phyloP scores from a whole-genome alignment of 352 stramenopile genomes.

The Phytophthora citrophthora region DNA sequence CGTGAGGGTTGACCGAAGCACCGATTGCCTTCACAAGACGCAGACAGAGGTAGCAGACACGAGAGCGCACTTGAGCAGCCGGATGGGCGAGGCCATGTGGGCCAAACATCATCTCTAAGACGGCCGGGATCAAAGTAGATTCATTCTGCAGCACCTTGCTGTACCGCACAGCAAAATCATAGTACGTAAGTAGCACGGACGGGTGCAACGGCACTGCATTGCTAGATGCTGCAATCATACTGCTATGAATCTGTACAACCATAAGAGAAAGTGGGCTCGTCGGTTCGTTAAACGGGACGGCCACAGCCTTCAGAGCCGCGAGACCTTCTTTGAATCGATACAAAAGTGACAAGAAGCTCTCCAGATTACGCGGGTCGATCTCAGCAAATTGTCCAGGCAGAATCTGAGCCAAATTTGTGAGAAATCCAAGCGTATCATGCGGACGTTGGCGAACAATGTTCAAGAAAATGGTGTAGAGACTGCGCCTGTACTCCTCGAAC shows the following conservation, averaged over 20 bases:
- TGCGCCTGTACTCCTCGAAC: constrained; percentile 86
- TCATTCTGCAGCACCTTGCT: constrained; percentile 74
- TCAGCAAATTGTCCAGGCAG: constrained; percentile 58
- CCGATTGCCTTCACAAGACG: constrained; percentile 84
- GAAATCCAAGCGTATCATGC: constrained; percentile 71
- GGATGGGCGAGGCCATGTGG: constrained; percentile 70
- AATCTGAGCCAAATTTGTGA: constrained; percentile 66
- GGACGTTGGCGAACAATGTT: constrained; percentile 82
- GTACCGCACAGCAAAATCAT: constrained; percentile 84
- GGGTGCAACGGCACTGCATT: constrained; percentile 40
- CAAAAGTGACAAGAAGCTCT: constrained; percentile 84
- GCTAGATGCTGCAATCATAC: constrained; percentile 51
- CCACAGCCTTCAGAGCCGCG: constrained; percentile 61
- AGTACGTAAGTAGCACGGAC: constrained; percentile 81
- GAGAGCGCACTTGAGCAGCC: constrained; percentile 68
- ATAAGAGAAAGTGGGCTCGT: constrained; percentile 73
- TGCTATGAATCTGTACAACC: constrained; percentile 71
- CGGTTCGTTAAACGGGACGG: constrained; percentile 62
- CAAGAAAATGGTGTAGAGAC: constrained; percentile 89
- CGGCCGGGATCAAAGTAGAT: constrained; percentile 59
- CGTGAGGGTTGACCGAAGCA: constrained; percentile 71
- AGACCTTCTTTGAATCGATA: constrained; percentile 88
- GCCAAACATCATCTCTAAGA: constrained; percentile 89
- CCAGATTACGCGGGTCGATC: constrained; percentile 65
- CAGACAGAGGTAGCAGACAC: constrained; percentile 85